Conservation (phyloP, 768 basidiomycete species). For the Boletus reticulatus region DNA sequence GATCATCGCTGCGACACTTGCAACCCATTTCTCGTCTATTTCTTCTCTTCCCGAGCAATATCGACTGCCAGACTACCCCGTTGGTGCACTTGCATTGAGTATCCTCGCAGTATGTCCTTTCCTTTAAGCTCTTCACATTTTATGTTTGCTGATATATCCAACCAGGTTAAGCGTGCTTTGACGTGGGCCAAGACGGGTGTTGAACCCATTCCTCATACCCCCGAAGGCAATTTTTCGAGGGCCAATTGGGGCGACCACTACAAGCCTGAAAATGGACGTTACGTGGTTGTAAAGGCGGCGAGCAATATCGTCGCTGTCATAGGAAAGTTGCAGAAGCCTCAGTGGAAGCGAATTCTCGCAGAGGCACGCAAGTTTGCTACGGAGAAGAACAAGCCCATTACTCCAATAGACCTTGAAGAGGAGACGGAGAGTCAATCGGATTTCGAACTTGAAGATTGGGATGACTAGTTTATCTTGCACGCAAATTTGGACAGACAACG, state of each 20-base stretch:
- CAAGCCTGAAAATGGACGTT: background rate
- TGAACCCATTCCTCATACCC: background rate
- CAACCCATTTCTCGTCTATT: background rate
- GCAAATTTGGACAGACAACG: too few species aligned
- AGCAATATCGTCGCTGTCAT: background rate
- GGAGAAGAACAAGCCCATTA: background rate
- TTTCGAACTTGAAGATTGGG: constrained; percentile 2
- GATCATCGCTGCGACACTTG: background rate
- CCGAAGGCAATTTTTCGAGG: background rate
- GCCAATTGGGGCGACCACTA: constrained; percentile 3
- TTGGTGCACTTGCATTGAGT: background rate
- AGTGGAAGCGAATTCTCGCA: background rate
- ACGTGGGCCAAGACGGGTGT: background rate
- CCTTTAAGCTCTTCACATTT: background rate
- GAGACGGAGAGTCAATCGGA: background rate
- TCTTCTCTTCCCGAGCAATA: background rate
- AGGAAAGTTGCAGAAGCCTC: background rate
- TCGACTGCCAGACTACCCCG: background rate
- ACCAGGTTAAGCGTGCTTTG: background rate
- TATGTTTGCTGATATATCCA: background rate
- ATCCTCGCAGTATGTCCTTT: background rate
- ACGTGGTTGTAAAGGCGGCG: background rate
- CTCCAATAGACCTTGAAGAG: background rate
- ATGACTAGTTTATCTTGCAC: background rate
- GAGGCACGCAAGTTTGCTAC: background rate